Percentiles rank a stretch among this genome's conserved stretches.
These are phyloP conservation scores for Piromyces sp. DNA, from an alignment of 192 early-diverging fungal species.

Conservation along the genomic window DNA sequence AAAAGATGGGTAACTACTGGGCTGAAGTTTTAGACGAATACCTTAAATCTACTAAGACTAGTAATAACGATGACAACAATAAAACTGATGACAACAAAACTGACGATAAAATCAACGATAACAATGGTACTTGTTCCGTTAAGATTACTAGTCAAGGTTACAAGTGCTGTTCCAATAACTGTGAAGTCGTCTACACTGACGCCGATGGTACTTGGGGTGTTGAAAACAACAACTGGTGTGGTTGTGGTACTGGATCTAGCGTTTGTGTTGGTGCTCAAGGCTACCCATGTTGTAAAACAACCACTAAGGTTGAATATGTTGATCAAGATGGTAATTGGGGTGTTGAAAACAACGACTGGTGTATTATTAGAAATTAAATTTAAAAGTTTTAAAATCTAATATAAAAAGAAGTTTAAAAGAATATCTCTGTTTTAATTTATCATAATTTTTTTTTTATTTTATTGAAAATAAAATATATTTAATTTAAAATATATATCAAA, in stretches of 20 bases:
- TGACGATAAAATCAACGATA: neutral
- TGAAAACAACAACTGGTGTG: neutral
- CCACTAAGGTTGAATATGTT: neutral
- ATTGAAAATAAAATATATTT: no score
- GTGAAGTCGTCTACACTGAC: neutral
- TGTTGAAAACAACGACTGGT: neutral
- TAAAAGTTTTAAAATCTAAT: no score
- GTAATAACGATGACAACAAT: no score
- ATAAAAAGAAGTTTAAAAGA: no score
- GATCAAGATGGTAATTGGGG: neutral
- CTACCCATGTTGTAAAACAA: neutral
- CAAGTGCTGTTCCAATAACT: neutral
- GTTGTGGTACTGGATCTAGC: neutral
- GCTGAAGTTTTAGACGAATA: neutral
- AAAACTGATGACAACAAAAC: no score
- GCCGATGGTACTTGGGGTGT: neutral
- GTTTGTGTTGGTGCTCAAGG: neutral
- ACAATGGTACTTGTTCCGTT: neutral
- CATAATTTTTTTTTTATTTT: no score
- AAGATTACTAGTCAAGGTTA: neutral
- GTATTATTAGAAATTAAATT: neutral
- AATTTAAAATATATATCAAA: no score
- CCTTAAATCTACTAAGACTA: no score
- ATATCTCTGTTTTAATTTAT: no score
- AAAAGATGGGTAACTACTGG: neutral